Percentiles rank a stretch among this genome's conserved stretches.
Conservation (phyloP, 2,329 filamentous ascomycete species). For the Sordariomycetes sp. region DNA sequence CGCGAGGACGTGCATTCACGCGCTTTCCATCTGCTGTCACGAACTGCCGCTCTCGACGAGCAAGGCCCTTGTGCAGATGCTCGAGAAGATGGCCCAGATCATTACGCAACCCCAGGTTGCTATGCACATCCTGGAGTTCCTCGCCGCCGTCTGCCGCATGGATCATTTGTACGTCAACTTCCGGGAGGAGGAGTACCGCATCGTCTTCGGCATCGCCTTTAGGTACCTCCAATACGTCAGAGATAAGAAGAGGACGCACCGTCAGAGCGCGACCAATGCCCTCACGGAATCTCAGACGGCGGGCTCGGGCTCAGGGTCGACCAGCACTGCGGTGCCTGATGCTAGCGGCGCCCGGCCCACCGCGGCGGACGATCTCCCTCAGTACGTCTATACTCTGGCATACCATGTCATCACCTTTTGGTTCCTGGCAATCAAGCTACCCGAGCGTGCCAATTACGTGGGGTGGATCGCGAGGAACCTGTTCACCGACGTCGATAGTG, state of each 20-base stretch:
- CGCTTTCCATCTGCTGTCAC: conserved; percentile 86
- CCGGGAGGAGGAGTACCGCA: conserved; percentile 80
- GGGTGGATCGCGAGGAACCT: conserved; percentile 84
- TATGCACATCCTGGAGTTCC: conserved; percentile 89
- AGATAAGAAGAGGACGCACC: conserved; percentile 42
- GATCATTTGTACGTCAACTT: conserved; percentile 81
- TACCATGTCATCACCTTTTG: conserved; percentile 96
- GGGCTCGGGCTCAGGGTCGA: background rate
- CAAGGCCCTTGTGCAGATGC: conserved; percentile 71
- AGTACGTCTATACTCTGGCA: conserved; percentile 87
- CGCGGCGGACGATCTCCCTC: conserved; percentile 61
- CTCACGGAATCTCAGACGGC: background rate
- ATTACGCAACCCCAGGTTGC: conserved; percentile 88
- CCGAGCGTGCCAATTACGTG: conserved; percentile 72
- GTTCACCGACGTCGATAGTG: conserved; percentile 64
- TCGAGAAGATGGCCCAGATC: conserved; percentile 90
- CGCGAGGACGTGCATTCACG: conserved; percentile 87
- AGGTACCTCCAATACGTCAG: conserved; percentile 83
- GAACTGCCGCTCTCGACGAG: conserved; percentile 81
- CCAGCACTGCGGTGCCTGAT: background rate
- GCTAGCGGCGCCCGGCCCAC: conserved; percentile 6
- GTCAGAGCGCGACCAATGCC: conserved; percentile 20
- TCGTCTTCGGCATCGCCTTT: conserved; percentile 90
- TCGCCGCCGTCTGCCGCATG: conserved; percentile 77
- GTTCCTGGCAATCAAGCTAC: conserved; percentile 82